Evolutionary conservation across 306 rosid genomes (phyloP).

Genomic region (Cicer yamashitae): DNA sequence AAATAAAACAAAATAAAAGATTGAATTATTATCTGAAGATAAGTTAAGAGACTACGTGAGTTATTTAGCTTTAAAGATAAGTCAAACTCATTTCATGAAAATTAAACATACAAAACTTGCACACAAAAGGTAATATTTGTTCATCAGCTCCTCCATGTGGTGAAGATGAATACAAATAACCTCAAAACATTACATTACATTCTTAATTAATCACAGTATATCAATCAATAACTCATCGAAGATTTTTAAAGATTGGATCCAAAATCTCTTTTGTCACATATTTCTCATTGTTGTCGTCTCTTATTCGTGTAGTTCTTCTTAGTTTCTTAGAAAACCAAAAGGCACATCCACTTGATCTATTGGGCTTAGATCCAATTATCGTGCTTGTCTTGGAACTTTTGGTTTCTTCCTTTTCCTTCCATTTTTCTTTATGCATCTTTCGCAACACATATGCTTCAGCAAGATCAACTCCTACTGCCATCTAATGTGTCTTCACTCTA

Average conservation of each 20-base stretch:
- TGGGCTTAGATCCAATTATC: background rate
- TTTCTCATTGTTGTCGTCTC: background rate
- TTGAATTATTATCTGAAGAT: too few species aligned
- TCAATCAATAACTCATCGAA: background rate
- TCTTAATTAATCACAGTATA: background rate
- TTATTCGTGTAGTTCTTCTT: constrained; percentile 20
- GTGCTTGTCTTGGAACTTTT: background rate
- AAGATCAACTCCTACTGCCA: constrained; percentile 33
- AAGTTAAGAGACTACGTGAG: too few species aligned
- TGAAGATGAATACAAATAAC: background rate
- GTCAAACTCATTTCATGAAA: too few species aligned
- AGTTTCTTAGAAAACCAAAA: constrained; percentile 35
- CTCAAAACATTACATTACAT: constrained; percentile 3
- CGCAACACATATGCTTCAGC: constrained; percentile 46
- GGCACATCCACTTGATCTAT: constrained; percentile 39
- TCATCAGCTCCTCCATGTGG: background rate
- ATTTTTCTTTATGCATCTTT: constrained; percentile 36
- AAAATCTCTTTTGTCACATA: background rate
- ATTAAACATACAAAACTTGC: background rate
- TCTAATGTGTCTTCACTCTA: constrained; percentile 3
- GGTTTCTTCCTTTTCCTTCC: constrained; percentile 31
- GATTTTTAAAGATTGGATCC: background rate
- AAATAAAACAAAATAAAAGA: too few species aligned
- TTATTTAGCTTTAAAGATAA: too few species aligned
- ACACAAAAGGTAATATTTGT: background rate